These are phyloP conservation scores for Trichopus zeylanicus DNA, from an alignment of 116 monocot species.

Conservation along the genomic window DNA sequence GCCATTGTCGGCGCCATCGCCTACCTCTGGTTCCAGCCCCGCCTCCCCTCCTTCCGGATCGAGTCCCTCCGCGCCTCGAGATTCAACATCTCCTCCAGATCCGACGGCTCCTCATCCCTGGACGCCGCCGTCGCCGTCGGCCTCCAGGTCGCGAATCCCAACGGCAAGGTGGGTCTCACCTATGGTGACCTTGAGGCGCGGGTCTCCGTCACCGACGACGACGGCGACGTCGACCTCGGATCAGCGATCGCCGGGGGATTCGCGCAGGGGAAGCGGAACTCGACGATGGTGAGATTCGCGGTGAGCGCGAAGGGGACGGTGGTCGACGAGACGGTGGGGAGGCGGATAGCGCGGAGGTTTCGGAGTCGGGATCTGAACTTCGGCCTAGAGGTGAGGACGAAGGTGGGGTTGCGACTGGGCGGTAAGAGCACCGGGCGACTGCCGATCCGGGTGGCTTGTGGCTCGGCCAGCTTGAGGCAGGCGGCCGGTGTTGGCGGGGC, in stretches of 20 bases:
- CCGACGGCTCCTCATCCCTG: slow-evolving; percentile 34
- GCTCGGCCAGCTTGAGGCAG: slow-evolving; percentile 42
- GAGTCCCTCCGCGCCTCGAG: slow-evolving; percentile 22
- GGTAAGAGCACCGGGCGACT: slow-evolving; percentile 24
- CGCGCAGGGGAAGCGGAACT: slow-evolving; percentile 35
- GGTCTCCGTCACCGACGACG: slow-evolving; percentile 34
- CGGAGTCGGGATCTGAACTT: slow-evolving; percentile 29
- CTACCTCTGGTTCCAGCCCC: slow-evolving; percentile 66
- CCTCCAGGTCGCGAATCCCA: slow-evolving; percentile 32
- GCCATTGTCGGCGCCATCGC: slow-evolving; percentile 28
- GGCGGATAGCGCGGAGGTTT: slow-evolving; percentile 28
- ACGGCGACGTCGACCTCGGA: slow-evolving; percentile 45
- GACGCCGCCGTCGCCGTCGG: slow-evolving; percentile 21
- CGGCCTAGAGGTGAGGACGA: slow-evolving; percentile 32
- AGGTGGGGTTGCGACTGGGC: slow-evolving; percentile 15
- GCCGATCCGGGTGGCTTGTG: slow-evolving; percentile 42
- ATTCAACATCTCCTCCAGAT: slow-evolving; percentile 10
- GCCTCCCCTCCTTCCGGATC: slow-evolving; percentile 39
- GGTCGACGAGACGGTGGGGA: slow-evolving; percentile 50
- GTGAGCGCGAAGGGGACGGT: slow-evolving; percentile 22
- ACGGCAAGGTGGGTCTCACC: slow-evolving; percentile 43
- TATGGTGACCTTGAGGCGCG: slow-evolving; percentile 23
- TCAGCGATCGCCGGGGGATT: slow-evolving; percentile 22
- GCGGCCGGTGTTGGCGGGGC: slow-evolving; percentile 5
- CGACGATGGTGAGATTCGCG: slow-evolving; percentile 25